These are phyloP conservation scores for Ophiostoma piceae DNA, from an alignment of 2,329 filamentous ascomycete genomes.

Conservation along the genomic window DNA sequence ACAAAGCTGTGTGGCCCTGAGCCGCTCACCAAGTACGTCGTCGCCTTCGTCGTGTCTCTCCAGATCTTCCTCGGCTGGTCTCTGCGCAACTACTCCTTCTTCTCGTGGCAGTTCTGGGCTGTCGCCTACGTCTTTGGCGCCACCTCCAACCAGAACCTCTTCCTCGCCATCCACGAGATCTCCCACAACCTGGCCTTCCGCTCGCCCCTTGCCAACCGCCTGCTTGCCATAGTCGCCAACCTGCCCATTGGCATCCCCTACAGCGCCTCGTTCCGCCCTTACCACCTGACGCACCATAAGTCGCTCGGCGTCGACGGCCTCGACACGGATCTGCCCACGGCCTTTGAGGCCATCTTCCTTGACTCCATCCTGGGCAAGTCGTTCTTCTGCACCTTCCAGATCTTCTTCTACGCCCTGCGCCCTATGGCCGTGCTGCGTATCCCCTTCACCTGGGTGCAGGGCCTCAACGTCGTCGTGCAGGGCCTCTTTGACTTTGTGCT, in stretches of 20 bases:
- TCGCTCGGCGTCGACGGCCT: slow-evolving; percentile 93
- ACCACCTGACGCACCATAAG: slow-evolving; percentile 98
- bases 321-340: slow-evolving; percentile 91
- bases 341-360: slow-evolving; percentile 84
- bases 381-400: slow-evolving; percentile 99
- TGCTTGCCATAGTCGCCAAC: slow-evolving; percentile 90
- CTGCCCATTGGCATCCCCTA: slow-evolving; percentile 94
- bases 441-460: slow-evolving; percentile 78
- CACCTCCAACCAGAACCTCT: slow-evolving; percentile 96
- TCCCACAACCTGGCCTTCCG: slow-evolving; percentile 95
- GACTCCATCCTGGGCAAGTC: slow-evolving; percentile 94
- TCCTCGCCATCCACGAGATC: slow-evolving; percentile 97
- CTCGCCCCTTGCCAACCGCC: slow-evolving; percentile 69
- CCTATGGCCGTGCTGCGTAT: slow-evolving; percentile 92
- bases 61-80: slow-evolving; percentile 74
- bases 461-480: slow-evolving; percentile 74
- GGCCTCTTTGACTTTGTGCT: slow-evolving; percentile 70
- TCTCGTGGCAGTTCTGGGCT: slow-evolving; percentile 78
- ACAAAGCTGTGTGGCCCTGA: slow-evolving; percentile 96
- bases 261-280: slow-evolving; percentile 85
- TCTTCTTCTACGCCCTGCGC: slow-evolving; percentile 94
- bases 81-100: slow-evolving; percentile 69
- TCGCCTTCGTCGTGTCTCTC: slow-evolving; percentile 73
- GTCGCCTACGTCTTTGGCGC: slow-evolving; percentile 89
- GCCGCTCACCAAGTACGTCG: slow-evolving; percentile 90